phyloP scores from a whole-genome alignment of 306 rosid species.

The Glycine tomentella region DNA sequence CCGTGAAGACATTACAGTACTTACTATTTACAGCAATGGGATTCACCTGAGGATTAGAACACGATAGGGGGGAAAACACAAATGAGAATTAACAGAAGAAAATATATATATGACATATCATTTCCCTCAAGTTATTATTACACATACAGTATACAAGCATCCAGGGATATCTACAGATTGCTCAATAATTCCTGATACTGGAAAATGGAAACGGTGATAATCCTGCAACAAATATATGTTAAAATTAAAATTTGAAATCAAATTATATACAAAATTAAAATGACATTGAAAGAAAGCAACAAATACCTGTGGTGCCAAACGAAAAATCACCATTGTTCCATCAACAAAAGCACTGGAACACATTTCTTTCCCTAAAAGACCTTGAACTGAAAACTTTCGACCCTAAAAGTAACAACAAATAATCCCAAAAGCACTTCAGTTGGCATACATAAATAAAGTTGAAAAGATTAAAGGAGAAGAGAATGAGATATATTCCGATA shows the following conservation, averaged over 20 bases:
- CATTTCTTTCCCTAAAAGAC: constrained; percentile 81
- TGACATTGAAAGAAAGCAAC: constrained; percentile 34
- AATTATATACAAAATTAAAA: constrained; percentile 20
- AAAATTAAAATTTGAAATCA: constrained; percentile 27
- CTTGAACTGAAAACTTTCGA: constrained; percentile 87
- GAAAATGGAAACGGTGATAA: constrained; percentile 93
- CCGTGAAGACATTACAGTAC: constrained; percentile 96
- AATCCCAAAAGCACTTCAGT: constrained; percentile 29
- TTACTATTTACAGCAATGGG: constrained; percentile 99
- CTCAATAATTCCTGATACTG: constrained; percentile 85
- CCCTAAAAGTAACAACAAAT: constrained; percentile 65
- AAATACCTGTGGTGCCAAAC: constrained; percentile 97
- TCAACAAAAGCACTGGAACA: constrained; percentile 69
- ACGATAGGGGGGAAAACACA: background rate
- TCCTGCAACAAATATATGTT: constrained; percentile 67
- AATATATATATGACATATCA: background rate
- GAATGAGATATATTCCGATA: constrained; percentile 21
- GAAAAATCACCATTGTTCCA: constrained; percentile 92
- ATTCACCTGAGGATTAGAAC: constrained; percentile 67
- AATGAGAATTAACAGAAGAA: constrained; percentile 36
- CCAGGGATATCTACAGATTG: constrained; percentile 81
- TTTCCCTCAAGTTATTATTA: constrained; percentile 24
- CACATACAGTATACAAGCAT: constrained; percentile 86
- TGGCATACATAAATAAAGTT: constrained; percentile 22
- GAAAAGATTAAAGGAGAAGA: constrained; percentile 22